Evolutionary conservation across 441 rosid species (phyloP).

Genomic region (Aleurites moluccanus): DNA sequence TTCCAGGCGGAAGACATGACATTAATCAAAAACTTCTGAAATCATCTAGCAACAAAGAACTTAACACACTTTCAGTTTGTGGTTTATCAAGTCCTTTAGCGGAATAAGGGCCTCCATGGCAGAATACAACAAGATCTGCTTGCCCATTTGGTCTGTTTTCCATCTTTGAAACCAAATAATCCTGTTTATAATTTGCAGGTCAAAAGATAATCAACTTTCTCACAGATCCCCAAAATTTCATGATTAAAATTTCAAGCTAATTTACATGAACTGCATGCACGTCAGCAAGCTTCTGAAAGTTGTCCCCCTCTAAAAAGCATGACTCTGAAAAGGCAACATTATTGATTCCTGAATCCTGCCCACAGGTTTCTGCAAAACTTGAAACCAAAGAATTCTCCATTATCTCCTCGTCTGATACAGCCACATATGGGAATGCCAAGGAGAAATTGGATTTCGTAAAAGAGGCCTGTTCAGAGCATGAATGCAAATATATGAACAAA

Average conservation of each 20-base stretch:
- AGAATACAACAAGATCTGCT: conserved; percentile 70
- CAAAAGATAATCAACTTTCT: background rate
- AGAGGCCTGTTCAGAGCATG: conserved; percentile 47
- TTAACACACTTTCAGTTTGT: conserved; percentile 59
- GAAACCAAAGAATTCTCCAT: conserved; percentile 69
- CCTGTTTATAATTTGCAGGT: conserved; percentile 40
- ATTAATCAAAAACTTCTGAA: conserved; percentile 2
- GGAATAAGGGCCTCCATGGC: conserved; percentile 53
- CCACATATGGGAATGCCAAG: conserved; percentile 86
- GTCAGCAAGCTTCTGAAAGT: conserved; percentile 58
- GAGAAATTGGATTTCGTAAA: conserved; percentile 72
- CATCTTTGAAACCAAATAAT: conserved; percentile 58
- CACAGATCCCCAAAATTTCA: conserved; percentile 2
- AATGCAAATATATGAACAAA: conserved; percentile 5
- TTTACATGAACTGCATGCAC: conserved; percentile 64
- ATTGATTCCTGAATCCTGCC: conserved; percentile 38
- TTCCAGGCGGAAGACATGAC: background rate
- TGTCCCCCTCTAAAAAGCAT: conserved; percentile 60
- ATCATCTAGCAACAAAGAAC: conserved; percentile 18
- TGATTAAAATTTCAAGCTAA: conserved; percentile 8
- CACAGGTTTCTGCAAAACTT: conserved; percentile 68
- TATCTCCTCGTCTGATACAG: conserved; percentile 61
- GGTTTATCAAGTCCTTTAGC: conserved; percentile 37
- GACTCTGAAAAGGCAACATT: conserved; percentile 73
- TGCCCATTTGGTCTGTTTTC: conserved; percentile 59